phyloP scores from a whole-genome alignment of 2,329 filamentous ascomycete species.

The Aspergillus sp. region DNA sequence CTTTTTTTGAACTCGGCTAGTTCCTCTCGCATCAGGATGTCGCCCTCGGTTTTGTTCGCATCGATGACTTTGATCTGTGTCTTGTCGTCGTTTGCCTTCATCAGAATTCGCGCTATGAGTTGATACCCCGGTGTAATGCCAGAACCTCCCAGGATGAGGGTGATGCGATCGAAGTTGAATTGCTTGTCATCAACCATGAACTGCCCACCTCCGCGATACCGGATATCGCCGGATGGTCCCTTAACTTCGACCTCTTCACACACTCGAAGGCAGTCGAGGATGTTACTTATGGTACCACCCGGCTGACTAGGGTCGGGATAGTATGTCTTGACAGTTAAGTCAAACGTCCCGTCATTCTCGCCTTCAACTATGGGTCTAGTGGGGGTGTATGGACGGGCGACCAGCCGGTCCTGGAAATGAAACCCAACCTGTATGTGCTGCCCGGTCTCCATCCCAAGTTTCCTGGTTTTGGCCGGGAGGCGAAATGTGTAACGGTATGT shows the following conservation, averaged over 20 bases:
- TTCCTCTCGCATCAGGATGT: constrained; percentile 12
- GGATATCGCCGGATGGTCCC: constrained; percentile 44
- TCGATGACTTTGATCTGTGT: constrained; percentile 24
- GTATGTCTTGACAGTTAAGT: constrained; percentile 45
- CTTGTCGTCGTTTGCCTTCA: constrained; percentile 30
- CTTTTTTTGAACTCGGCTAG: background rate
- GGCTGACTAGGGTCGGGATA: constrained; percentile 40
- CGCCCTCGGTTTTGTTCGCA: background rate
- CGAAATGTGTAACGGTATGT: constrained; percentile 8
- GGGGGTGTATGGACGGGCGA: constrained; percentile 45
- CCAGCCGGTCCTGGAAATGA: constrained; percentile 43
- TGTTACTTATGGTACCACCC: constrained; percentile 46
- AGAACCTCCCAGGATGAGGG: constrained; percentile 42
- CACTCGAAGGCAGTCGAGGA: constrained; percentile 42
- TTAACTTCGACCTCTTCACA: constrained; percentile 44
- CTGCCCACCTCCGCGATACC: constrained; percentile 38
- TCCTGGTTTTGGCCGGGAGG: constrained; percentile 25
- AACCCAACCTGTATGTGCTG: constrained; percentile 47
- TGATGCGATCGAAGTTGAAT: constrained; percentile 36
- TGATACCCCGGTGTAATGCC: constrained; percentile 46
- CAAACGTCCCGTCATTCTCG: constrained; percentile 38
- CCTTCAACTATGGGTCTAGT: constrained; percentile 35
- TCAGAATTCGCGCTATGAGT: constrained; percentile 38
- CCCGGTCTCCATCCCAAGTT: constrained; percentile 42
- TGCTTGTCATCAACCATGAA: constrained; percentile 39